These are phyloP conservation scores for Yamadazyma dushanensis DNA, from an alignment of 1,139 yeast species.

Conservation along the genomic window DNA sequence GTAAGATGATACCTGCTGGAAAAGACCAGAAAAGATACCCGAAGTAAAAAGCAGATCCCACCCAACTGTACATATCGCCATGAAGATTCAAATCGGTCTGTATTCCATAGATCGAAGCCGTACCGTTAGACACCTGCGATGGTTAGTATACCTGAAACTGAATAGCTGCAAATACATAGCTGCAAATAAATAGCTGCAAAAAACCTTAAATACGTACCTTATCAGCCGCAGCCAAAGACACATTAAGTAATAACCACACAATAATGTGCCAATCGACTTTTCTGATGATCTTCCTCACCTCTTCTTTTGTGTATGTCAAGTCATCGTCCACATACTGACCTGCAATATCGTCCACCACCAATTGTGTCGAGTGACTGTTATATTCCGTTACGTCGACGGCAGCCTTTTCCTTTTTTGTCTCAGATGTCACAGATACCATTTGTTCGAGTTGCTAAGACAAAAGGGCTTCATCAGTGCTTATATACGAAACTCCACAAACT, in stretches of 20 bases:
- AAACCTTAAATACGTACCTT: slow-evolving; percentile 8
- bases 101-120: slow-evolving; percentile 55
- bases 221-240: slow-evolving; percentile 16
- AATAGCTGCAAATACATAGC: no score
- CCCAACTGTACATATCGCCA: slow-evolving; percentile 53
- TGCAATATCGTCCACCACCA: slow-evolving; percentile 12
- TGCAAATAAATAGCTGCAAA: neutral
- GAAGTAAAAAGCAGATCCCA: slow-evolving; percentile 53
- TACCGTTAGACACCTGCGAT: slow-evolving; percentile 9
- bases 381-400: slow-evolving; percentile 8
- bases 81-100: slow-evolving; percentile 45
- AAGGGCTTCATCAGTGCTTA: no score
- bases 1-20: slow-evolving; percentile 43
- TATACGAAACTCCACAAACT: no score
- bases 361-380: slow-evolving; percentile 4
- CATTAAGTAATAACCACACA: slow-evolving; percentile 49
- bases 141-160: no score
- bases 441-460: no score
- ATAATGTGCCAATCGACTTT: slow-evolving; percentile 56
- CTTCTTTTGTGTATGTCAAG: slow-evolving; percentile 12
- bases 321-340: slow-evolving; percentile 18
- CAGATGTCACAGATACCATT: no score
- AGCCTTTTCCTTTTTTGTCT: slow-evolving; percentile 10
- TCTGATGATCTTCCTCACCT: slow-evolving; percentile 21
- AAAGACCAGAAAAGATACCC: slow-evolving; percentile 50